Conservation (phyloP, 768 basidiomycete species). For the Coprinopsis cinerea region DNA sequence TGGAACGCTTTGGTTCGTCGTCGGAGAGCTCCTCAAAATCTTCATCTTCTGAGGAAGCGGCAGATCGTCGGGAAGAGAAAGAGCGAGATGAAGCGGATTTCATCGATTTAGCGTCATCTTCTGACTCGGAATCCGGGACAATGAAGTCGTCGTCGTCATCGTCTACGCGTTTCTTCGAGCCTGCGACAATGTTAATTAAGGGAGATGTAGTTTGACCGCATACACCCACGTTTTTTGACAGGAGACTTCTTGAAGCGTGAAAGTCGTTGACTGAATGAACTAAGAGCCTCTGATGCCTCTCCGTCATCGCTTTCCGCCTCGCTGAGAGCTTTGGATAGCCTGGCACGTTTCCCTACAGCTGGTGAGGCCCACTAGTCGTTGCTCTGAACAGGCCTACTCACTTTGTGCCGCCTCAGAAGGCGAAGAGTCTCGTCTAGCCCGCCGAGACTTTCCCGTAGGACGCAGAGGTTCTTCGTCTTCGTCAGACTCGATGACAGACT, state of each 20-base stretch:
- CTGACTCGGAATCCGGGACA: constrained; percentile 53
- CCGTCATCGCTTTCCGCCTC: constrained; percentile 55
- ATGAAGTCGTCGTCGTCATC: constrained; percentile 76
- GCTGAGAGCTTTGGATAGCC: constrained; percentile 40
- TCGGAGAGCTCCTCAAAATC: constrained; percentile 27
- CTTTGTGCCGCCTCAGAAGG: constrained; percentile 31
- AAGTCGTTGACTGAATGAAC: constrained; percentile 53
- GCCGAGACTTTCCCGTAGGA: constrained; percentile 17
- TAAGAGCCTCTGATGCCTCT: constrained; percentile 35
- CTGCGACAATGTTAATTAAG: constrained; percentile 1
- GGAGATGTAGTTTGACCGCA: not conserved
- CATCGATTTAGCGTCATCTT: constrained; percentile 44
- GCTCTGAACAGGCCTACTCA: constrained; percentile 6
- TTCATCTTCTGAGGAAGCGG: constrained; percentile 31
- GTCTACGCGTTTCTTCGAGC: constrained; percentile 30
- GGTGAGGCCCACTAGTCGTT: not conserved
- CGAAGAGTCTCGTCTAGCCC: constrained; percentile 29
- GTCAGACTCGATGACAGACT: constrained; percentile 61
- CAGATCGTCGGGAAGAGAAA: constrained; percentile 41
- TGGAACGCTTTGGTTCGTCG: constrained; percentile 26
- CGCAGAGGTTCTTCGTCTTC: constrained; percentile 18
- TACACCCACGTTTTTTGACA: constrained; percentile 40
- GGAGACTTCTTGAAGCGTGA: constrained; percentile 65
- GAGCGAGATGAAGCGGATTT: constrained; percentile 49
- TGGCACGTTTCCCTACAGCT: constrained; percentile 47